phyloP scores from a whole-genome alignment of 2,329 filamentous ascomycete genomes.

The Fusarium secorum region DNA sequence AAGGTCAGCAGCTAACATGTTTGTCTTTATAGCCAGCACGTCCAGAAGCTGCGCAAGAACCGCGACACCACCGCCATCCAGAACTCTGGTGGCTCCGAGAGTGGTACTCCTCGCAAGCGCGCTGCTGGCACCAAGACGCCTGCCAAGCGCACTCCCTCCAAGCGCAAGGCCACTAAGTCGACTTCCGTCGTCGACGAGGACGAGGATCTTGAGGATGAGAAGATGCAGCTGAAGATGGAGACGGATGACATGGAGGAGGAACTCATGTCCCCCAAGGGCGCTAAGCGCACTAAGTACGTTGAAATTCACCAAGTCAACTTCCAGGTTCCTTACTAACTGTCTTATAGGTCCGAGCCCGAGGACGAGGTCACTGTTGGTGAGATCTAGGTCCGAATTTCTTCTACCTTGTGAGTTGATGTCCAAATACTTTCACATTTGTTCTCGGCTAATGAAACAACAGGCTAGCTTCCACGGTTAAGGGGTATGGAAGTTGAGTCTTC shows the following conservation, averaged over 20 bases:
- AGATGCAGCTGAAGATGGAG: constrained; percentile 43
- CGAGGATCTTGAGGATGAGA: constrained; percentile 38
- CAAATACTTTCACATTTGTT: neutral
- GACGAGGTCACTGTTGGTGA: constrained; percentile 5
- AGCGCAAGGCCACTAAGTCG: constrained; percentile 38
- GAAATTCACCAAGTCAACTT: no score
- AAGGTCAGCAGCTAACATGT: constrained; percentile 21
- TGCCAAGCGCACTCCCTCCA: constrained; percentile 42
- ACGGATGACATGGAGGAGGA: constrained; percentile 7
- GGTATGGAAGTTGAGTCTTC: neutral
- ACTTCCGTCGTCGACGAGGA: constrained; percentile 29
- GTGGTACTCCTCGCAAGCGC: constrained; percentile 39
- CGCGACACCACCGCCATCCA: constrained; percentile 43
- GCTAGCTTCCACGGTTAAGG: no score
- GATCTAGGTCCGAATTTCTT: neutral
- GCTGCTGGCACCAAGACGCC: constrained; percentile 20
- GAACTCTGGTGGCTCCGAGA: constrained; percentile 18
- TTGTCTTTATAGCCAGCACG: constrained; percentile 51
- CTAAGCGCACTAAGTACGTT: constrained; percentile 43
- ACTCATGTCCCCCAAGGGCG: constrained; percentile 3
- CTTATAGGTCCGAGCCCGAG: constrained; percentile 26
- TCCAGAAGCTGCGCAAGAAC: constrained; percentile 54
- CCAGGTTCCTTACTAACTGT: constrained; percentile 2
- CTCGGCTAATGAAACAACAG: neutral
- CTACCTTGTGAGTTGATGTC: neutral